Evolutionary conservation across 2,329 filamentous ascomycete genomes (phyloP), one percentile per base, ranked within the genome.

Genomic region (Talaromyces sp.): DNA sequence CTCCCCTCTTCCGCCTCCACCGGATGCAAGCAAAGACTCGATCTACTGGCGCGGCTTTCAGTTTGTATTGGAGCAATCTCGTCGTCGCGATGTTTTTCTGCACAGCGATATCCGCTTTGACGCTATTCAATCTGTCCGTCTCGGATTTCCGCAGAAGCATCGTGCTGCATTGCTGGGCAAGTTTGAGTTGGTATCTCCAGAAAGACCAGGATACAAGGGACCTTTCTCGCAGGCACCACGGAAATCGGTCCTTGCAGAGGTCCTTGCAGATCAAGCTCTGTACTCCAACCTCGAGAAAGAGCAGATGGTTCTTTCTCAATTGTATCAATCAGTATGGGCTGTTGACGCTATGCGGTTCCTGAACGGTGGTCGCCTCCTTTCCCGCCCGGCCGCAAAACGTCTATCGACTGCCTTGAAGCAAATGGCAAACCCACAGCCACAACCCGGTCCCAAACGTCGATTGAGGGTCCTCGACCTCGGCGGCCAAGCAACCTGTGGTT

Each of bases 31-130:
- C 77, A 88, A 86, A 73, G 91, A 95, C 72, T 89, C 90, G 3
- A 91, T 93, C 5, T 97, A 97, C 78, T 94, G 93, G 80, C 89
- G 91, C 67, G 92, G 92, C 10, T 97, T 97, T 76, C 88, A 92
- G 70, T 88, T 90, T 73, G 85, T 91, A 70, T 81, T 89, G 54
- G 85, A 91, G 66, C 86, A 86, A 36, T 87, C 87, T 15, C 87
- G 86, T 65, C 82, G 84, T 62, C 81, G 84, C 19, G 95, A 98
- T 76, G 88, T 89, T 10, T 97, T 97, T 74, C 86, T 96, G 63
- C 91, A 96, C 76, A 90, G 92, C 49, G 88, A 92, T 65, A 86
- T 91, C 27, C 90, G 95, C 58, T 96, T 94, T 67, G 94, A 98
- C 75, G 92, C 92, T 27, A 84, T 97, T 58, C 94, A 97, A 75